Evolutionary conservation across 2,329 filamentous ascomycete species (phyloP), one percentile per base, ranked within the genome.

Genomic region (Nectriaceae sp.): DNA sequence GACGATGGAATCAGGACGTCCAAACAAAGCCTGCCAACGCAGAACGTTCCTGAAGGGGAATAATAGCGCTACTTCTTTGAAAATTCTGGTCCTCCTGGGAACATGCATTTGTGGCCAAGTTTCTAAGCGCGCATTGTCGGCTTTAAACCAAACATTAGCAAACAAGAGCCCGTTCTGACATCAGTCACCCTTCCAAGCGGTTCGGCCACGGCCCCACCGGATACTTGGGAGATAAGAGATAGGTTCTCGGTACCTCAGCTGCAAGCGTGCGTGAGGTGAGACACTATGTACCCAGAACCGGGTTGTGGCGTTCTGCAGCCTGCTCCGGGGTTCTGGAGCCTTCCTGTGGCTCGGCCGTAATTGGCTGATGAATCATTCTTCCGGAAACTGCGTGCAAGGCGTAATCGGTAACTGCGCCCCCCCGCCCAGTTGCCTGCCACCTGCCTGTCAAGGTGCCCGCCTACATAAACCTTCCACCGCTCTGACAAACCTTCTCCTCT

Each of bases 291-390:
- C 42, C 42, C 2, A 42, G 40, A 46, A 65, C 65, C 19, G 43
- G n/a, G 13, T 3, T 47, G 51, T 56, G 52, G 58, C 47, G 47
- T 47, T 49, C 43, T 52, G 52, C 42, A 59, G 49, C 53, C 49
- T 60, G 54, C 59, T 53, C 50, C 42, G 51, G 49, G 55, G 36
- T 71, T 72, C 70, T 72, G 69, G 70, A 71, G 67, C 65, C 64
- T 72, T 72, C 70, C 56, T 56, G 45, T 54, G 50, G 47, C 47
- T 40, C 44, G 24, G 40, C 43, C 51, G 46, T 56, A 33, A 64
- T 64, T 64, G 60, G 69, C 59, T 65, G 56, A 66, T 70, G 67
- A 69, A 69, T 71, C 68, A 71, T 66, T 60, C 61, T 52, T 53
- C 58, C 52, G 38, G 24, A 37, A 29, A 44, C 44, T 46, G 45